Conservation (phyloP, 2,329 filamentous ascomycete genomes). For the Xylariaceae sp. region DNA sequence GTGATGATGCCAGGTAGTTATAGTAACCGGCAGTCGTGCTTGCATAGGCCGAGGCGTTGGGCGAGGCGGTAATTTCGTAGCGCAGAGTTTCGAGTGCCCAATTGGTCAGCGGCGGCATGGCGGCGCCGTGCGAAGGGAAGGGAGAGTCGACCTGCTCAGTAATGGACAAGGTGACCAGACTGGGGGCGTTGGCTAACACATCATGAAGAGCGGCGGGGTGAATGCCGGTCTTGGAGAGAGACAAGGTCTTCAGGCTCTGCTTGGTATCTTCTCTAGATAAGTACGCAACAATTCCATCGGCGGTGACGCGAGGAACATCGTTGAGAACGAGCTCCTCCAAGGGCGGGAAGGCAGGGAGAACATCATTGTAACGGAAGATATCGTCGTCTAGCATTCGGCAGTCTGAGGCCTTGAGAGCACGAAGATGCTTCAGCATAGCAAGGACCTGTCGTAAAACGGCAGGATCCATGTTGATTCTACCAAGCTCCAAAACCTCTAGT, state of each 20-base stretch:
- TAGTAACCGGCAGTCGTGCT: conserved; percentile 64
- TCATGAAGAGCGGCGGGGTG: conserved; percentile 55
- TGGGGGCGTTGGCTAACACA: conserved; percentile 53
- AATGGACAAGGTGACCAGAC: conserved; percentile 53
- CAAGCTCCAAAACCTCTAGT: conserved; percentile 68
- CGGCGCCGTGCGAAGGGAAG: conserved; percentile 43
- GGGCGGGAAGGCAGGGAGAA: conserved; percentile 67
- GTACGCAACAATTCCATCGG: conserved; percentile 63
- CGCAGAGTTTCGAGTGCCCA: conserved; percentile 65
- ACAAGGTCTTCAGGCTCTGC: conserved; percentile 60
- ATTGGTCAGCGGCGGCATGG: conserved; percentile 61
- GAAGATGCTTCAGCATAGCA: conserved; percentile 59
- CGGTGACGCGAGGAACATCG: conserved; percentile 65
- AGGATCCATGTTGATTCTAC: conserved; percentile 63
- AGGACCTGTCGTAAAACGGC: conserved; percentile 66
- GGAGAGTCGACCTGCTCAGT: conserved; percentile 46
- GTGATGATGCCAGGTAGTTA: conserved; percentile 75
- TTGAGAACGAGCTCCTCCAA: conserved; percentile 69
- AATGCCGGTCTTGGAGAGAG: conserved; percentile 67
- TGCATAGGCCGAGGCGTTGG: conserved; percentile 52
- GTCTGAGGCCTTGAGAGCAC: conserved; percentile 68
- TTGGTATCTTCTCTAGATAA: conserved; percentile 57
- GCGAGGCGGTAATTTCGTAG: conserved; percentile 69
- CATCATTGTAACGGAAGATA: conserved; percentile 62
- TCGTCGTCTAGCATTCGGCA: conserved; percentile 69